Evolutionary conservation across 768 basidiomycete genomes (phyloP), one percentile per base, ranked within the genome.

Genomic region (Mycena leptocephala): DNA sequence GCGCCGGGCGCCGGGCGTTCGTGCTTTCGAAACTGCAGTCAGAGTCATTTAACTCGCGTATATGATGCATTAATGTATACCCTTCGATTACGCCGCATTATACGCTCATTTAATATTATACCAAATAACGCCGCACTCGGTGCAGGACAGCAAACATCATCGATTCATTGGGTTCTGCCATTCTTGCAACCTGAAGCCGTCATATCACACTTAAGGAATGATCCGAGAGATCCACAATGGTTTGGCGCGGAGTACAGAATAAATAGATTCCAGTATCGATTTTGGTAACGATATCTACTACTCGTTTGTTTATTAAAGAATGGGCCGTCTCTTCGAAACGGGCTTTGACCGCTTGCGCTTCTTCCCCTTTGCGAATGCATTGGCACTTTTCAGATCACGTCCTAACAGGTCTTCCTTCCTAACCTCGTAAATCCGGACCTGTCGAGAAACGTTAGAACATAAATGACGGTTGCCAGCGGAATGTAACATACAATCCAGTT

Each of bases 351-450:
- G 93, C 87, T 95, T 98, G 82, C 95, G 90, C 88, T 96, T 96
- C 90, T 97, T 98, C 22, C 98, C 98, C 59, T 91, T 89, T 32
- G 88, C 88, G 80, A 99, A 99, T 30, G 94, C 93, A 70, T 95
- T 95, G 4, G 96, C 98, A 68, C 87, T 93, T 89, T 96, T 97
- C 67, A 94, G 91, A 79, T 99, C 96, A 74, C 98, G 92, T 33
- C 97, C 97, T 2, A 99, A 89, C 20, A 92, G 84, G 84, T 99
- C 98, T 64, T 98, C 97, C 81, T 96, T 97, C 86, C 96, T 97
- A 55, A 99, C 98, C 81, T 96, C 89, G 82, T 96, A 99, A 81
- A 99, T 98, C 43, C 98, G 95, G 73, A 97, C 94, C 93, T 94
- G 78, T 20, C 48, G 59, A 58, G 64, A 59, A 71, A 39, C 43